Evolutionary conservation across 2,329 filamentous ascomycete species (phyloP).

Genomic region (Fusarium anthophilum): DNA sequence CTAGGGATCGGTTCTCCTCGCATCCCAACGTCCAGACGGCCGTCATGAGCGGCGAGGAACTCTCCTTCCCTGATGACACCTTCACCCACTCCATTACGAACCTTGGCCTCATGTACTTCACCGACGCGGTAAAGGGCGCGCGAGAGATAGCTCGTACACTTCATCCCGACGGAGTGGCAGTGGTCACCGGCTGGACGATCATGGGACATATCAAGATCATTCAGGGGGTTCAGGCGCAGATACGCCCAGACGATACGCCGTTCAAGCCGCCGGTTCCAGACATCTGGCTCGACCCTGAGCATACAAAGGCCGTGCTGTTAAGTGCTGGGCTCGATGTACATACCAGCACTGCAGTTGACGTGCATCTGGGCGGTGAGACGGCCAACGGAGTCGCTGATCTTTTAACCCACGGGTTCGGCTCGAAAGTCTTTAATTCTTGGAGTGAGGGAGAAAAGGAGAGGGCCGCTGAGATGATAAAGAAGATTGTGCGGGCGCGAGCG

Average conservation of each 20-base stretch:
- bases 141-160: not conserved
- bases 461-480: not conserved
- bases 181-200: rapidly evolving
- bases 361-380: not conserved
- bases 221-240: not conserved
- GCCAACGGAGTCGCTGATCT: not conserved
- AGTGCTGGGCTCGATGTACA: not conserved
- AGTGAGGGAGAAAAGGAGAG: not conserved
- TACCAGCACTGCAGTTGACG: not conserved
- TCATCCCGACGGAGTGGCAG: not conserved
- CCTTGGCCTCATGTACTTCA: not conserved
- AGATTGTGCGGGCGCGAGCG: not conserved
- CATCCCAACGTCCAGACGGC: rapidly evolving
- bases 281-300: not conserved
- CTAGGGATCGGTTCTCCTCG: rapidly evolving
- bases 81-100: not conserved
- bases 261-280: rapidly evolving
- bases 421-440: not conserved
- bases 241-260: rapidly evolving
- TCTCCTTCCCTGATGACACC: not conserved
- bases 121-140: rapidly evolving
- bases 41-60: not conserved
- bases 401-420: not conserved
- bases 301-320: not conserved
- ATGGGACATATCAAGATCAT: not conserved